A percentile compares a stretch with the other conserved stretches of the same genome.
phyloP scores from a whole-genome alignment of 2,329 filamentous ascomycete genomes.

The Aspergillus neoniger region DNA sequence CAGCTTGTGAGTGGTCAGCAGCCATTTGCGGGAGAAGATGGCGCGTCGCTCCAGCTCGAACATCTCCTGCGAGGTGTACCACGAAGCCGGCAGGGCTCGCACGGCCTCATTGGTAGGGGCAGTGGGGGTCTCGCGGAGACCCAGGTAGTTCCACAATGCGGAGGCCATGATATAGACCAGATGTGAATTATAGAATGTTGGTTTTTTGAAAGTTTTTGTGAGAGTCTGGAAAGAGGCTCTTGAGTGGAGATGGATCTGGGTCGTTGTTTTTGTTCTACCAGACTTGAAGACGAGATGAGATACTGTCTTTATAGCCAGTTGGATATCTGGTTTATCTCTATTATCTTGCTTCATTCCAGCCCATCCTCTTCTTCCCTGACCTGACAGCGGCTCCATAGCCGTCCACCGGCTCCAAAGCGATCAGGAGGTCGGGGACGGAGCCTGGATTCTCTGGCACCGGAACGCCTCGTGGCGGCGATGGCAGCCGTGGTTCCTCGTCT shows the following conservation, averaged over 20 bases:
- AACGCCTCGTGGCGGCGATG: background rate
- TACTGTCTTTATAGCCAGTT: too few relatives aligned
- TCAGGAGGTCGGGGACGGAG: background rate
- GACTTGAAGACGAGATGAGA: too few relatives aligned
- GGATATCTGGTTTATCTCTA: too few relatives aligned
- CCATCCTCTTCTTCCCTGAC: too few relatives aligned
- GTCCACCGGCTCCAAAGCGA: background rate
- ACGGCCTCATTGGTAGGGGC: conserved; percentile 33
- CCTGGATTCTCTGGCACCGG: background rate
- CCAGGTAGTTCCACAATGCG: conserved; percentile 37
- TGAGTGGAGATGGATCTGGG: too few relatives aligned
- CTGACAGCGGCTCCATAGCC: background rate
- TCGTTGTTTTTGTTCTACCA: too few relatives aligned
- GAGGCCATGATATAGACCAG: background rate
- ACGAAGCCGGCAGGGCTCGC: conserved; percentile 52
- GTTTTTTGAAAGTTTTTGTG: too few relatives aligned
- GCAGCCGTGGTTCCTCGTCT: background rate
- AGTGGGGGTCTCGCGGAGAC: conserved; percentile 20
- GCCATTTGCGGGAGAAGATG: conserved; percentile 59
- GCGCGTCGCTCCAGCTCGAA: conserved; percentile 60
- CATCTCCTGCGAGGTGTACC: conserved; percentile 50
- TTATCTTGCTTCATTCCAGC: too few relatives aligned
- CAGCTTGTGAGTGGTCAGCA: conserved; percentile 44
- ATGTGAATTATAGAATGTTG: background rate
- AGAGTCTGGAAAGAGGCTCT: too few relatives aligned